Base-by-base conservation (phyloP, 2,329 filamentous ascomycete species). In the Aureobasidium leucospermi region DNA sequence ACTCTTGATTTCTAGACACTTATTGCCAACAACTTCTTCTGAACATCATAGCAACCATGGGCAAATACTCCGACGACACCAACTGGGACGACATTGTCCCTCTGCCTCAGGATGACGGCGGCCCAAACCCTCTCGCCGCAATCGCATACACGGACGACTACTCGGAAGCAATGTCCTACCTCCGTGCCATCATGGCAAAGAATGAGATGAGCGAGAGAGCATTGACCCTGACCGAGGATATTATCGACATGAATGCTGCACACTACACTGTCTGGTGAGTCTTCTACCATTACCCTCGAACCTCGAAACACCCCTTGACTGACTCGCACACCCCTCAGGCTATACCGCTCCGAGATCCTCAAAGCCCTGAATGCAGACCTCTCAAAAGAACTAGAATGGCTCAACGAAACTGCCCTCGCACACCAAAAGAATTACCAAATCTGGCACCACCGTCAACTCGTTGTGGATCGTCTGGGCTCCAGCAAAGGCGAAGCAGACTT, bases 341-440 rank as follows among this genome's bases (percentile, higher is more conserved):
- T 97, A 23, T 99, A 96, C 78, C 88, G 94, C 63, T 90, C 92
- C 66, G 85, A 87, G 68, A 88, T 87, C 57, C 76, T 97, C 51
- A 82, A 87, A 64, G 79, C 83, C 3, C 78, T 96, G 29, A 73
- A 82, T 49, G 80, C 86, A 49, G 77, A 85, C 58, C 77, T 94
- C 46, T 74, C 78, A 2, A 81, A 86, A 61, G 94, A 99, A 73
- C 79, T 96, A 48, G 76, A 78, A 45, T 99, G 93, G 91, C 80
- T 99, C 55, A 95, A 96, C 74, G 78, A 84, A 10, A 85, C 94
- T 31, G 89, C 93, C 10, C 78, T 96, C 56, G 80, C 84, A 60
- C 87, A 96, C 71, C 85, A 95, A 68, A 99, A 99, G 75, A 99
- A 97, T 77, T 99, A 99, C 77, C 94, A 99, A 76, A 99, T 99